These are phyloP conservation scores for Neopestalotiopsis sp. DNA, from an alignment of 2,329 filamentous ascomycete species.

Conservation along the genomic window DNA sequence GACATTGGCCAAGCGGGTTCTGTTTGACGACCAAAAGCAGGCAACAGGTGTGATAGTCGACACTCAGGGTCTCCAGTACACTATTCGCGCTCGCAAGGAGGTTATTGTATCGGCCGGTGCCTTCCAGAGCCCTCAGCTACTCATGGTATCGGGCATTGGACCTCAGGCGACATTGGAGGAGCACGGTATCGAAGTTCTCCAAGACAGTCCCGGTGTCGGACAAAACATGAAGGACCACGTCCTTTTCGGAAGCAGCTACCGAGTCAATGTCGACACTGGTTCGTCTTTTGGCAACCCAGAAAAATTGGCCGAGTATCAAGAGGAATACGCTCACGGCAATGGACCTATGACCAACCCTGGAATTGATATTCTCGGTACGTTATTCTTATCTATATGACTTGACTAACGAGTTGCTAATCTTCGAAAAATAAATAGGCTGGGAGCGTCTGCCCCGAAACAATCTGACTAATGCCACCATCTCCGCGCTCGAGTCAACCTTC, in stretches of 20 bases:
- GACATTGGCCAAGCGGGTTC: background rate
- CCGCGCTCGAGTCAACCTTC: background rate
- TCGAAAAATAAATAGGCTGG: background rate
- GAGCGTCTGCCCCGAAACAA: background rate
- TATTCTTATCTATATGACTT: too few species aligned
- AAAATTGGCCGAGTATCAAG: background rate
- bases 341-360: background rate
- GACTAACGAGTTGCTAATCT: too few species aligned
- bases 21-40: background rate
- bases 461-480: background rate
- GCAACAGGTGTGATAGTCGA: background rate
- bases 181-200: background rate
- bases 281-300: background rate
- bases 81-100: background rate
- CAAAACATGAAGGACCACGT: slow-evolving; percentile 1
- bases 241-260: background rate
- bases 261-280: background rate
- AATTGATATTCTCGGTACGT: background rate
- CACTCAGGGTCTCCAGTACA: background rate
- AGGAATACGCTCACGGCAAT: background rate
- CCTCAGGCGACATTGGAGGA: background rate
- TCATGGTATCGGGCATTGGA: background rate
- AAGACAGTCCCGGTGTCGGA: background rate
- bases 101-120: background rate
- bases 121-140: background rate